phyloP scores from a whole-genome alignment of 2,329 filamentous ascomycete genomes.

The Xylariaceae sp. region DNA sequence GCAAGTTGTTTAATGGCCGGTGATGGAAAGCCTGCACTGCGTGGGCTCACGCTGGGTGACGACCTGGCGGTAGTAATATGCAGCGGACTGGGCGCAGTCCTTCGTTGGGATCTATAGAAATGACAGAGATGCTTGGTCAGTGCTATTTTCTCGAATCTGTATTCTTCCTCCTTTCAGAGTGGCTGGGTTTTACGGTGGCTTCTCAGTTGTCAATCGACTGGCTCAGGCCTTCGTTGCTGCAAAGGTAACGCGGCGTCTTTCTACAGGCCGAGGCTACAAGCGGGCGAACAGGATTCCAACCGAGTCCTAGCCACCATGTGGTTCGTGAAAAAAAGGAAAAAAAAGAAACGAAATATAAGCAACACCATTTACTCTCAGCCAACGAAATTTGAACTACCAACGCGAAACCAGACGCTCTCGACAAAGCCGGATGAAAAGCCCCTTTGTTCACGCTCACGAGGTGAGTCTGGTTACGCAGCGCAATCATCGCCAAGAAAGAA shows the following conservation, averaged over 20 bases:
- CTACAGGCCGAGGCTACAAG: conserved; percentile 13
- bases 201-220: conserved; percentile 1
- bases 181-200: conserved; percentile 8
- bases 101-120: conserved; percentile 41
- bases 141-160: conserved; percentile 15
- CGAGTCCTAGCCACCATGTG: conserved; percentile 2
- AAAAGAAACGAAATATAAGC: neutral
- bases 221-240: conserved; percentile 1
- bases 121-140: conserved; percentile 31
- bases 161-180: conserved; percentile 18
- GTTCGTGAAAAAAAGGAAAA: neutral
- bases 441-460: conserved; percentile 1
- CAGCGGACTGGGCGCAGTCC: conserved; percentile 46
- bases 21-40: conserved; percentile 33
- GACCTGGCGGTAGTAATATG: conserved; percentile 37
- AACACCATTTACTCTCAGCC: conserved; percentile 3
- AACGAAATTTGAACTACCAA: conserved; percentile 6
- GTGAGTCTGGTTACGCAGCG: neutral
- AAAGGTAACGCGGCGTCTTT: conserved; percentile 12
- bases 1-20: conserved; percentile 24
- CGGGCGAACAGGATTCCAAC: conserved; percentile 5
- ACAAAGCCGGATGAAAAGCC: conserved; percentile 4
- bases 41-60: conserved; percentile 39
- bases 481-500: neutral
- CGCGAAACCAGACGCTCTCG: conserved; percentile 5